phyloP scores from a whole-genome alignment of 2,329 filamentous ascomycete genomes.

The Aureobasidium lini region DNA sequence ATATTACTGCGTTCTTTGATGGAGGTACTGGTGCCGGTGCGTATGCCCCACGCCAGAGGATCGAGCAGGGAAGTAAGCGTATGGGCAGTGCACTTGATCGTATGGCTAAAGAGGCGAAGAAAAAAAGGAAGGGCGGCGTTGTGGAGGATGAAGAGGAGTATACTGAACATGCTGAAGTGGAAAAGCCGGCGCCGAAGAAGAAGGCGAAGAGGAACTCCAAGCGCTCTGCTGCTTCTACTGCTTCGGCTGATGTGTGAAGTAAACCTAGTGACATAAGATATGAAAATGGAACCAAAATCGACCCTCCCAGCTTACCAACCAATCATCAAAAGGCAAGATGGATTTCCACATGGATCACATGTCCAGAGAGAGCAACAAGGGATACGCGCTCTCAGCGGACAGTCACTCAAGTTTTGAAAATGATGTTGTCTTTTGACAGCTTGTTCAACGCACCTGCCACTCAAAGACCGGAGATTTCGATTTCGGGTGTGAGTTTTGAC shows the following conservation, averaged over 20 bases:
- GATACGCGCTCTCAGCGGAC: too few species aligned
- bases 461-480: too few species aligned
- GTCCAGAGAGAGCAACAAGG: too few species aligned
- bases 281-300: too few species aligned
- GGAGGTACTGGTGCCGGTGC: slow-evolving; percentile 62
- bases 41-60: slow-evolving; percentile 62
- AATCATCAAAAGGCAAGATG: too few species aligned
- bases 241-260: background rate
- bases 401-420: too few species aligned
- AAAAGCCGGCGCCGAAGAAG: slow-evolving; percentile 5
- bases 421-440: too few species aligned
- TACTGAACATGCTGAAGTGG: background rate
- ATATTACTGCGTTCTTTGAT: slow-evolving; percentile 88
- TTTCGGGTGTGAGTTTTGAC: too few species aligned
- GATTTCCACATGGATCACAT: too few species aligned
- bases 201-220: slow-evolving; percentile 13
- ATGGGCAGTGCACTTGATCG: slow-evolving; percentile 68
- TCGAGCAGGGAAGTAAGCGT: slow-evolving; percentile 59
- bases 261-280: too few species aligned
- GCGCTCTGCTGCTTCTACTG: slow-evolving; percentile 4
- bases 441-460: too few species aligned
- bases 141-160: slow-evolving; percentile 14
- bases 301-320: too few species aligned
- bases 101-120: slow-evolving; percentile 50
- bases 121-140: slow-evolving; percentile 20